A percentile compares a stretch with the other conserved stretches of the same genome.
Conservation (phyloP, 768 basidiomycete species). For the Tylopilus subfusipes region DNA sequence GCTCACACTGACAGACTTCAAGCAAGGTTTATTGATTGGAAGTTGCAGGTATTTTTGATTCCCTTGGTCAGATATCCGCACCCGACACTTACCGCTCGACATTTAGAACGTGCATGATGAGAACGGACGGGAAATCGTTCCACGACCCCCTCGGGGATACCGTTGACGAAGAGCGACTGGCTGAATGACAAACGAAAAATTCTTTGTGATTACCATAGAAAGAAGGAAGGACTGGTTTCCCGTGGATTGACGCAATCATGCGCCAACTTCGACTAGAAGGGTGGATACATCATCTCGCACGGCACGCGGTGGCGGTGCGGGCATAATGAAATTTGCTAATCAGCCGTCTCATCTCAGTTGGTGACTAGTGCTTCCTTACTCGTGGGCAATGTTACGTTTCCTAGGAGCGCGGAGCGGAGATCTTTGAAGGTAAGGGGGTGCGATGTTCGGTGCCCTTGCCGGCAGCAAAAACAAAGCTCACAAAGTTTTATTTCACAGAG, state of each 20-base stretch:
- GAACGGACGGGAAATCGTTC: conserved; percentile 6
- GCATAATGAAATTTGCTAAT: conserved; percentile 27
- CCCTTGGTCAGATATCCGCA: background rate
- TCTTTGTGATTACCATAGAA: background rate
- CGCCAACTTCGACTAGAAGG: conserved; percentile 10
- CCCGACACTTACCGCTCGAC: background rate
- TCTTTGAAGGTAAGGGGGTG: conserved; percentile 13
- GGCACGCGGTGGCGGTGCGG: conserved; percentile 29
- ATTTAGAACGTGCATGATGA: conserved; percentile 2
- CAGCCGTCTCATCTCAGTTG: conserved; percentile 28
- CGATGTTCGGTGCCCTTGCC: conserved; percentile 19
- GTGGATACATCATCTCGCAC: conserved; percentile 23
- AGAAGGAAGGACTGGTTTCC: conserved; percentile 6
- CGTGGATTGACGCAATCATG: conserved; percentile 24
- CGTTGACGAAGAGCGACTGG: conserved; percentile 8
- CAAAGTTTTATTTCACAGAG: conserved; percentile 7
- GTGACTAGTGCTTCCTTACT: conserved; percentile 21
- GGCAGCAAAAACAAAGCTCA: conserved; percentile 2
- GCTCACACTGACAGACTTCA: background rate
- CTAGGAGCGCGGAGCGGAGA: conserved; percentile 21
- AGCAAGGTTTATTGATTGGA: conserved; percentile 8
- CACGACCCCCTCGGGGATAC: conserved; percentile 16
- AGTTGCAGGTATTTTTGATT: conserved; percentile 5
- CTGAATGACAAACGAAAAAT: conserved; percentile 7
- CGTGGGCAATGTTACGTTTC: conserved; percentile 27